Conservation (phyloP, 305 asterid genomes). For the Monarda citriodora region DNA sequence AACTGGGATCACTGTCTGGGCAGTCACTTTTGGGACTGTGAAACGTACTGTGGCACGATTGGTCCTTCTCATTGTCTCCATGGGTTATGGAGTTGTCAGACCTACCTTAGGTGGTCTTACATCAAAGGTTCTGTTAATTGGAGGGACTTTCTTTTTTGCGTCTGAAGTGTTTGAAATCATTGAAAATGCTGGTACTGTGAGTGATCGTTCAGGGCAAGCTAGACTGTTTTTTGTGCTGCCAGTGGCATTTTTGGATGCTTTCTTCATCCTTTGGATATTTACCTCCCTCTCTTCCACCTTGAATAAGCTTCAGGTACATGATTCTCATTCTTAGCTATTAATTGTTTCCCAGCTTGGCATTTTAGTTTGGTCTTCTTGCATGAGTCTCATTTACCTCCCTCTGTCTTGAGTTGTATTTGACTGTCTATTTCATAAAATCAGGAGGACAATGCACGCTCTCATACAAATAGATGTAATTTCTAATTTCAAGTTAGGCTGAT, state of each 20-base stretch:
- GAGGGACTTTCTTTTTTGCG: constrained; percentile 88
- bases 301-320: constrained; percentile 94
- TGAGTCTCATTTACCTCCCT: not conserved
- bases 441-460: not conserved
- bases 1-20: constrained; percentile 87
- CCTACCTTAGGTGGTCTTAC: constrained; percentile 97
- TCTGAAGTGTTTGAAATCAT: constrained; percentile 85
- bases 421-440: constrained; percentile 4
- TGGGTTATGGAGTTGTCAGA: constrained; percentile 99
- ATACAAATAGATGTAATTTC: not conserved
- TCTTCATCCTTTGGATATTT: constrained; percentile 95
- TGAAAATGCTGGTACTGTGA: constrained; percentile 89
- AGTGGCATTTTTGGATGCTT: constrained; percentile 93
- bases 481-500: not conserved
- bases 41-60: constrained; percentile 82
- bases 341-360: not conserved
- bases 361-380: constrained; percentile 11
- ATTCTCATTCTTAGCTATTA: constrained; percentile 12
- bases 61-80: constrained; percentile 82
- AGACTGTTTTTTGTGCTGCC: constrained; percentile 82
- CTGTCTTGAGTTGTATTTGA: constrained; percentile 2
- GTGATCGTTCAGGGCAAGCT: constrained; percentile 93
- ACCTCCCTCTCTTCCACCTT: constrained; percentile 85
- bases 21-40: constrained; percentile 90
- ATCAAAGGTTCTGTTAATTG: constrained; percentile 83